Evolutionary conservation across 2,329 filamentous ascomycete genomes (phyloP), one percentile per base, ranked within the genome.

Genomic region (Fusarium napiforme): DNA sequence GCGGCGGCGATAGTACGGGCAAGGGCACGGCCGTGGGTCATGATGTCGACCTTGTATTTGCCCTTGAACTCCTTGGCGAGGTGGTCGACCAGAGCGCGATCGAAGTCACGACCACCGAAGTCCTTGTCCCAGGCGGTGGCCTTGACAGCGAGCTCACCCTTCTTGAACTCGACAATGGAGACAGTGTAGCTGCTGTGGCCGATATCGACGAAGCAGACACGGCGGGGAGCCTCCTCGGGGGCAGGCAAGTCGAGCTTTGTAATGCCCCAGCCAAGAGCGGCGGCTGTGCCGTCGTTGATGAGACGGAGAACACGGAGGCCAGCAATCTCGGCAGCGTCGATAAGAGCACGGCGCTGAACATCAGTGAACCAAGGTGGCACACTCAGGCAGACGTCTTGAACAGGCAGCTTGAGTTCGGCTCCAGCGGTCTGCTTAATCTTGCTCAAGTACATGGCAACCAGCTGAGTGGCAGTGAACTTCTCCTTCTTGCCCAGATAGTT

Each of bases 321-420:
- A 66, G 96, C 94, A 78, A 99, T 94, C 81, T 98, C 95, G 78
- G 95, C 90, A 67, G 96, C 96, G 81, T 98, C 96, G 78, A 98
- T 88, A 73, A 99, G 88, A 77, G 91, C 91, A 80, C 96, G 91
- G 82, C 96, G 93, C 88, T 99, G 96, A 71, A 92, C 86, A 83
- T 99, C 96, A 70, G 95, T 97, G 87, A 97, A 99, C 96, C 96
- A 99, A 23, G 95, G 92, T 49, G 96, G 96, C 57, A 97, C 94
- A 82, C 94, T 97, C 86, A 99, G 90, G 78, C 97, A 96, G 79
- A 98, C 88, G 82, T 99, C 96, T 69, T 93, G 93, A 66, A 98
- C 96, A 67, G 95, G 94, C 50, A 97, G 89, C 85, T 93, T 97
- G 78, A 98, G 88, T 88, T 99, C 96, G 79, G 88, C 89, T 72